These are phyloP conservation scores for Pterulicium gracile DNA, from an alignment of 1,284 basidiomycete genomes.

Conservation along the genomic window DNA sequence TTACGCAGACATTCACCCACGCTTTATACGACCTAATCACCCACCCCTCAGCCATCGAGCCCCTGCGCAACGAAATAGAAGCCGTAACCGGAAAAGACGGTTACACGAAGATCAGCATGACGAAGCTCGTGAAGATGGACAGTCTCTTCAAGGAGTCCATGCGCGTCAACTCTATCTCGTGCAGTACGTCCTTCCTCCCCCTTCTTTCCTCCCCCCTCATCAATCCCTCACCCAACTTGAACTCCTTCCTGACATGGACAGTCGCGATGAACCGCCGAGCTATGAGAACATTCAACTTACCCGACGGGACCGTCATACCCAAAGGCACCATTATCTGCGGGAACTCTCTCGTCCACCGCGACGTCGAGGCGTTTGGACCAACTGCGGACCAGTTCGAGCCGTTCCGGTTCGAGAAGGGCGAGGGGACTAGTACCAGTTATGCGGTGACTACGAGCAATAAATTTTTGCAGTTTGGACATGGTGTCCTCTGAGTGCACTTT, in stretches of 20 bases:
- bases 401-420: conserved; percentile 23
- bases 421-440: conserved; percentile 17
- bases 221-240: not conserved
- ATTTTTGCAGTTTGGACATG: conserved; percentile 31
- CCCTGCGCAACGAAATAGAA: conserved; percentile 35
- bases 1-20: conserved; percentile 22
- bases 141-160: conserved; percentile 39
- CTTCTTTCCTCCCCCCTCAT: not conserved
- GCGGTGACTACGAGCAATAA: conserved; percentile 24
- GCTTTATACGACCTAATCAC: conserved; percentile 30
- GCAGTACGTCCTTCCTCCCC: conserved; percentile 8
- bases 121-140: conserved; percentile 34
- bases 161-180: conserved; percentile 19
- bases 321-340: conserved; percentile 15
- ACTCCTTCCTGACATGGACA: conserved; percentile 6
- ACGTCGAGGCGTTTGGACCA: conserved; percentile 15
- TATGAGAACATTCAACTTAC: conserved; percentile 26
- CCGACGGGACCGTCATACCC: conserved; percentile 26
- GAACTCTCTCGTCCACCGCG: not conserved
- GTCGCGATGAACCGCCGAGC: conserved; percentile 19
- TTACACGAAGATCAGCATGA: conserved; percentile 31
- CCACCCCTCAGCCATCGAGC: conserved; percentile 26
- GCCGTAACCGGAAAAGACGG: conserved; percentile 23
- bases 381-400: conserved; percentile 22
- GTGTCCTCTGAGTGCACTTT: conserved; percentile 10